Evolutionary conservation across 768 basidiomycete species (phyloP), one percentile per base, ranked within the genome.

Genomic region (Piloderma croceum): DNA sequence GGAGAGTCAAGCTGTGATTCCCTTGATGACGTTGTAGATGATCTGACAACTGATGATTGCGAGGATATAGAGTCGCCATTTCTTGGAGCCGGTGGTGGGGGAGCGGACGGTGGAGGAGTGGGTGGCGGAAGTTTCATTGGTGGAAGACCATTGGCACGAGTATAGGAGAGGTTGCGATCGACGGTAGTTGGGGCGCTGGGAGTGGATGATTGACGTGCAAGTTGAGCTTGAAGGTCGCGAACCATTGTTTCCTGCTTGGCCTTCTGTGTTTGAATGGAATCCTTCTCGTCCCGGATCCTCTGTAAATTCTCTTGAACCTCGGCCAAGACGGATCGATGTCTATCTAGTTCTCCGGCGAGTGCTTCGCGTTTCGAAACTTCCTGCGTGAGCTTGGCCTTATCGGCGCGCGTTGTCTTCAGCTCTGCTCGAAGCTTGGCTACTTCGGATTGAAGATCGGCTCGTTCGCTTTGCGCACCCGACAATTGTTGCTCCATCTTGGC

Each of bases 61-160:
- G 82, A 81, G 5, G 81, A 79, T 7, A 72, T 71, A 48, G 79
- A 68, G 50, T 78, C 83, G 38, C 65, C 67, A 44, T 65, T 72
- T 31, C 70, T 76, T 19, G 88, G 88, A 4, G 82, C 78, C 13
- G 87, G 88, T 2, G 86, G 87, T 17, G 88, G 88, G 1, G 92
- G 92, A 9, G 89, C 76, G 23, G 85, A 74, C 1, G 91, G 92
- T 9, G 92, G 89, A 7, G 91, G 90, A 0, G 85, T 86, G 0
- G 87, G 84, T 13, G 90, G 91, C 22, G 90, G 90, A 12, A 86
- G 74, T 61, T 91, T 92, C 50, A 77, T 68, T 21, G 77, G 65
- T 31, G 84, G 76, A 36, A 88, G 60, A 31, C 75, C 77, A 43
- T 73, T 74, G 39, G 73, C 63, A 41, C 84, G 76, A 24, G 70